A percentile compares a stretch with the other conserved stretches of the same genome.
phyloP scores from a whole-genome alignment of 306 rosid genomes.

The Mimosa bimucronata region DNA sequence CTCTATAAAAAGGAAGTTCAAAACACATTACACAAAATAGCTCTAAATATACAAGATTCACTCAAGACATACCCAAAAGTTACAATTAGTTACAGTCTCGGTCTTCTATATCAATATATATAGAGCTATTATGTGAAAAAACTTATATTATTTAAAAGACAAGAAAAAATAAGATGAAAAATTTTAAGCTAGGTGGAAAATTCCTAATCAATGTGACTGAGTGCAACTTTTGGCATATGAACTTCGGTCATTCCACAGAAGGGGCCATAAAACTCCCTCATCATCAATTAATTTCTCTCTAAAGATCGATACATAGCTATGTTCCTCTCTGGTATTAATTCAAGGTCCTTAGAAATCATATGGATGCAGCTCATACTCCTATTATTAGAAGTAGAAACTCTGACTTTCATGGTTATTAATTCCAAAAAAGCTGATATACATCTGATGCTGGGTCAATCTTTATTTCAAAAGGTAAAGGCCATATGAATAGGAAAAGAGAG shows the following conservation, averaged over 20 bases:
- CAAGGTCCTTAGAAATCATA: slow-evolving; percentile 11
- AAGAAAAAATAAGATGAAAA: background rate
- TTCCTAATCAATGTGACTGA: slow-evolving; percentile 7
- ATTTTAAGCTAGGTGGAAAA: background rate
- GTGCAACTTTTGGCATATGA: background rate
- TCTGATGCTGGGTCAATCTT: background rate
- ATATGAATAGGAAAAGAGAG: too few species aligned
- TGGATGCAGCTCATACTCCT: background rate
- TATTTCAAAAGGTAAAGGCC: background rate
- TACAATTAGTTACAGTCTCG: background rate
- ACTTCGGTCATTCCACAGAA: background rate
- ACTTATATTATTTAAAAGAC: too few species aligned
- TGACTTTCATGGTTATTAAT: background rate
- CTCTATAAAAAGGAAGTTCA: slow-evolving; percentile 3
- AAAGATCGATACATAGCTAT: background rate
- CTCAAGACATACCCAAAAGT: slow-evolving; percentile 9
- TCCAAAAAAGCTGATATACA: background rate
- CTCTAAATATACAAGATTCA: slow-evolving; percentile 12
- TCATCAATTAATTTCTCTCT: slow-evolving; percentile 3
- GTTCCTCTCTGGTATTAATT: background rate
- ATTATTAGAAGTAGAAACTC: background rate
- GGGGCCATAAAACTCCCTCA: slow-evolving; percentile 4
- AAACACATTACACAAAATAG: slow-evolving; percentile 11
- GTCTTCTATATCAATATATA: background rate
- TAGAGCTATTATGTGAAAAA: too few species aligned